A percentile compares a stretch with the other conserved stretches of the same genome.
Evolutionary conservation across 1,139 yeast species (phyloP).

Genomic region (Yamadazyma atmosphaerica): DNA sequence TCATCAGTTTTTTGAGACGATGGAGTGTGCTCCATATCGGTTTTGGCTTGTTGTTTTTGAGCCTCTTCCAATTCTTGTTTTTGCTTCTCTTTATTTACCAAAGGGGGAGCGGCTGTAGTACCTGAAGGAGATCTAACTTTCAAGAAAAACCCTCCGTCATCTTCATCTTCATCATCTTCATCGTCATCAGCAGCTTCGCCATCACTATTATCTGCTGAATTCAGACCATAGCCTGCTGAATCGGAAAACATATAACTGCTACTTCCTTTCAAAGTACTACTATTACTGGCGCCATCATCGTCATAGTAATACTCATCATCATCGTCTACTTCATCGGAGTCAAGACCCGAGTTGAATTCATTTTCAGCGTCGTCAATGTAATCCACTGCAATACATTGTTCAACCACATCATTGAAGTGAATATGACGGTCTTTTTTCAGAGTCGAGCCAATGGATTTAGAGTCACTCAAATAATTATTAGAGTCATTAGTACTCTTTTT

Average conservation of each 20-base stretch:
- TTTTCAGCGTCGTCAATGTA: conserved; percentile 31
- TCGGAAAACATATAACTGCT: conserved; percentile 10
- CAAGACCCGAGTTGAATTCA: conserved; percentile 17
- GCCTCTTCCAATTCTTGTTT: conserved; percentile 3
- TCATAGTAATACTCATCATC: conserved; percentile 26
- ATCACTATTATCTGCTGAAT: conserved; percentile 28
- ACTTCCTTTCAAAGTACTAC: neutral
- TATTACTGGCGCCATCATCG: conserved; percentile 12
- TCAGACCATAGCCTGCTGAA: neutral
- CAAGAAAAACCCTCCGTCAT: conserved; percentile 71
- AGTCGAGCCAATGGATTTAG: conserved; percentile 11
- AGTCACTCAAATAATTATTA: conserved; percentile 4
- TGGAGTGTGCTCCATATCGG: conserved; percentile 7
- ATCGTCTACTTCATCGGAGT: conserved; percentile 22
- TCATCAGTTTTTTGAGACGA: conserved; percentile 24
- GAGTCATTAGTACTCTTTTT: conserved; percentile 1
- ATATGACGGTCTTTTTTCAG: conserved; percentile 56
- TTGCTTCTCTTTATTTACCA: conserved; percentile 11
- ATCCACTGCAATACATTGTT: conserved; percentile 82
- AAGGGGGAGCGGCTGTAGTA: conserved; percentile 20
- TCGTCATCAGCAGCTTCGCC: conserved; percentile 34
- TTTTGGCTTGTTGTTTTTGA: conserved; percentile 1
- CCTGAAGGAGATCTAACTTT: conserved; percentile 51
- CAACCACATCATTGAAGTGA: conserved; percentile 90
- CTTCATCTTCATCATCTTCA: conserved; percentile 53